Conservation (phyloP, 495 filamentous ascomycete species). For the Annulohypoxylon nitens region DNA sequence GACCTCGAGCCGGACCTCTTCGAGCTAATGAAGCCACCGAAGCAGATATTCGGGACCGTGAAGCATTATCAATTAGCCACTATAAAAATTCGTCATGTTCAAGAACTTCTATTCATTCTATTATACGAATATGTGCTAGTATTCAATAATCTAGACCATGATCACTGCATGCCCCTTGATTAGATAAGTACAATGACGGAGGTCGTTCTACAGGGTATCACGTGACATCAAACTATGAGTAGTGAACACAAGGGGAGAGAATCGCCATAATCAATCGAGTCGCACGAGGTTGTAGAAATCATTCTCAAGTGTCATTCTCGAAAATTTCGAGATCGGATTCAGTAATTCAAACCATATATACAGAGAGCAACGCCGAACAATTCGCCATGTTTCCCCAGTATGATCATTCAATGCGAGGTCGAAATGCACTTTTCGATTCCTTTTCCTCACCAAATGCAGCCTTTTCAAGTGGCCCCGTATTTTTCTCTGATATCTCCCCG, state of each 20-base stretch:
- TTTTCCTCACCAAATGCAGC: constrained; percentile 20
- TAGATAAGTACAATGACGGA: not conserved
- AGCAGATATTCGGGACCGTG: no score
- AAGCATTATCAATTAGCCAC: not conserved
- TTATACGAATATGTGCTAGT: not conserved
- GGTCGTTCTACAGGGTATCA: not conserved
- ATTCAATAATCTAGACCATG: not conserved
- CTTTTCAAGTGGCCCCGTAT: constrained; percentile 28
- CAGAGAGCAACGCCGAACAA: constrained; percentile 23
- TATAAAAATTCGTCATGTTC: not conserved
- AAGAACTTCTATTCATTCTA: not conserved
- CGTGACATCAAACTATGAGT: not conserved
- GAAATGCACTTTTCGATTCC: constrained; percentile 39
- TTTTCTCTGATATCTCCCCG: constrained; percentile 11
- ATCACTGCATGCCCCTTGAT: not conserved
- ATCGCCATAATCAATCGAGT: not conserved
- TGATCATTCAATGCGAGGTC: constrained; percentile 20
- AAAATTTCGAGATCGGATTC: constrained; percentile 14
- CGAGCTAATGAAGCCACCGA: no score
- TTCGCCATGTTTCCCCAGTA: constrained; percentile 21
- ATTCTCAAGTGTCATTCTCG: not conserved
- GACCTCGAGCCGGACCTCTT: no score
- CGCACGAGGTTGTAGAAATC: not conserved
- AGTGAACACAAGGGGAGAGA: not conserved
- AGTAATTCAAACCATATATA: constrained; percentile 29